A percentile compares a stretch with the other conserved stretches of the same genome.
These are phyloP conservation scores for Agaricus subrufescens DNA, from an alignment of 768 basidiomycete genomes.

Conservation along the genomic window DNA sequence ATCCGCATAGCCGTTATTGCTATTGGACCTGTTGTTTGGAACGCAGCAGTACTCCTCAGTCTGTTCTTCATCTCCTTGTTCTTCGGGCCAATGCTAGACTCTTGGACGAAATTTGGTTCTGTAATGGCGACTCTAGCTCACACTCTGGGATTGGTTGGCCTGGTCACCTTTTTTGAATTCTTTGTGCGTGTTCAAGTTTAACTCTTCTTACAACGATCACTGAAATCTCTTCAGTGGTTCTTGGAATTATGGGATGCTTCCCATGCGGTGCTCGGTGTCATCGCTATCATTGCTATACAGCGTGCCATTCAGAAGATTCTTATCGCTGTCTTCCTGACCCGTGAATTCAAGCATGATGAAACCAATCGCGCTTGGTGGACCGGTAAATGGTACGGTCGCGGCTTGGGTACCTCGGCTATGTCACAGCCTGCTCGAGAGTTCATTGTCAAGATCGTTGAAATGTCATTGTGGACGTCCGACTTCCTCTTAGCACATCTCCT, in stretches of 20 bases:
- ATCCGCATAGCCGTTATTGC: constrained; percentile 87
- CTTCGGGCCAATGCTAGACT: constrained; percentile 84
- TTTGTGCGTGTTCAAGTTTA: constrained; percentile 56
- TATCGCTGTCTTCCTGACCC: constrained; percentile 89
- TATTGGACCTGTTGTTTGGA: constrained; percentile 93
- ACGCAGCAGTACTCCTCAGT: constrained; percentile 78
- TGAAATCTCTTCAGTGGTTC: constrained; percentile 66
- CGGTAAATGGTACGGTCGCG: constrained; percentile 95
- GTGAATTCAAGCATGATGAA: constrained; percentile 98
- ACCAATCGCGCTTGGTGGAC: constrained; percentile 99
- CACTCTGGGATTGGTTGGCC: constrained; percentile 71
- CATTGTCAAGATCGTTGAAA: constrained; percentile 97
- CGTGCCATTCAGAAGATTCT: constrained; percentile 91
- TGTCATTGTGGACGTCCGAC: constrained; percentile 95
- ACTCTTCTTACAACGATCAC: background rate
- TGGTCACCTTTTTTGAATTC: constrained; percentile 92
- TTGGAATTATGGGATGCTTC: constrained; percentile 96
- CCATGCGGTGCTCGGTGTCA: constrained; percentile 90
- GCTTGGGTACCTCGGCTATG: constrained; percentile 85
- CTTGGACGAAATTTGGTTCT: constrained; percentile 84
- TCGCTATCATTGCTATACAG: constrained; percentile 86
- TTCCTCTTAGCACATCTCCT: constrained; percentile 85
- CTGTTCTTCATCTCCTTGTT: constrained; percentile 93
- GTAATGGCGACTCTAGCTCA: constrained; percentile 94
- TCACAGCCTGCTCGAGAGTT: constrained; percentile 97